Base-by-base conservation (phyloP, 306 rosid genomes). In the Dryas octopetala region DNA sequence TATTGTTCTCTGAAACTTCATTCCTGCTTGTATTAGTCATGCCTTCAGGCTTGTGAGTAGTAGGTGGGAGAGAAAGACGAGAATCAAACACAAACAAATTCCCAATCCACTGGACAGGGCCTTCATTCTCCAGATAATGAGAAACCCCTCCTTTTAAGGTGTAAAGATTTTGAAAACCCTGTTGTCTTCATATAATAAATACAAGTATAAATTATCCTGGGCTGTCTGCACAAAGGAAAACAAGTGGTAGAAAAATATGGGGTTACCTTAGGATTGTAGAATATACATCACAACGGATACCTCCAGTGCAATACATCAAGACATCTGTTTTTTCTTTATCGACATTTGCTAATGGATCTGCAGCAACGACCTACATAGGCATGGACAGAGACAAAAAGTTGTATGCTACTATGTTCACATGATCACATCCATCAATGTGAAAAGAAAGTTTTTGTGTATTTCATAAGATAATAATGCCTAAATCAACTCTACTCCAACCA, bases 221-320 rank as follows among this genome's bases (percentile, higher is more conserved):
- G 3, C 17, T 14, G 13, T 55, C 9, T 7, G 13, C 32, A 4
- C 7, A 55, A 49, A 59, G 53, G 58, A 77, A 15, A 38, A 44
- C 14, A 47, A 41, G 38, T 54, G 2, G 57, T 19, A 76, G 9
- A 71, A 61, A 15, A 23, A 38, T 71, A 60, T 63, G 10, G 41
- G 15, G 50, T 84, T 87, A 90, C 97, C 97, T 91, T 65, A 95
- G 83, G 51, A 90, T 90, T 50, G 97, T 85, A 45, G 98, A 91
- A 82, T 90, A 91, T 53, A 91, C 95, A 63, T 91, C 96, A 63
- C 98, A 95, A 17, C 93, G 94, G 65, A 95, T 95, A 62, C 97
- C 97, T 62, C 97, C 97, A 6, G 98, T 95, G 82, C 97, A 95
- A 84, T 95, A 95, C 98, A 95, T 91, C 86, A 91, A 81, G 83